Percentiles rank a stretch among this genome's conserved stretches.
phyloP scores from a whole-genome alignment of 495 filamentous ascomycete genomes.

The Lepidopterella palustris region DNA sequence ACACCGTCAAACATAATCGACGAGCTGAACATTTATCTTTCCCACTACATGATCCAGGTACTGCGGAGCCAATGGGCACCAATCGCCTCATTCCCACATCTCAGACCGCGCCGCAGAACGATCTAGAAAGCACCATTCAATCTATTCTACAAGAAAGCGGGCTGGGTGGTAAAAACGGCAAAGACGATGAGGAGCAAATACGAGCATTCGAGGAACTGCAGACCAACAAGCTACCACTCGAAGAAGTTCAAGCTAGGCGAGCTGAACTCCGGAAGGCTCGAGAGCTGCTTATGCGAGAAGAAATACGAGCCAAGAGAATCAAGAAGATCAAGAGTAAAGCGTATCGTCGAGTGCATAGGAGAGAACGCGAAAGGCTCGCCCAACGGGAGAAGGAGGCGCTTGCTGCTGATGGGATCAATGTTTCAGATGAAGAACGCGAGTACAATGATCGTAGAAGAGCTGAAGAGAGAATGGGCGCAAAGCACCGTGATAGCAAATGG shows the following conservation, averaged over 20 bases:
- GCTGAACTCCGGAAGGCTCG: slow-evolving; percentile 71
- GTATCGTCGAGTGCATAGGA: slow-evolving; percentile 85
- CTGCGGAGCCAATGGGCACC: slow-evolving; percentile 41
- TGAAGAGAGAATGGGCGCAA: slow-evolving; percentile 79
- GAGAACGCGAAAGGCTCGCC: slow-evolving; percentile 67
- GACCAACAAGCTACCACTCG: slow-evolving; percentile 56
- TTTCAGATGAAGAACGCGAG: slow-evolving; percentile 73
- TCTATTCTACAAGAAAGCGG: slow-evolving; percentile 85
- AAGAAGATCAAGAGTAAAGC: slow-evolving; percentile 98
- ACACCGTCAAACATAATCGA: slow-evolving; percentile 90
- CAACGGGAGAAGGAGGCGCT: slow-evolving; percentile 65
- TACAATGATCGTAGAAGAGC: slow-evolving; percentile 72
- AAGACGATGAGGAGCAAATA: slow-evolving; percentile 57
- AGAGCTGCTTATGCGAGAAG: slow-evolving; percentile 86
- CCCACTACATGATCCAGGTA: slow-evolving; percentile 68
- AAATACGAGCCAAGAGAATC: slow-evolving; percentile 79
- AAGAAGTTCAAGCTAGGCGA: slow-evolving; percentile 66
- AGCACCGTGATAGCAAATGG: slow-evolving; percentile 90
- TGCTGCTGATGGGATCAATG: slow-evolving; percentile 57
- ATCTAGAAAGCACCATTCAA: slow-evolving; percentile 77
- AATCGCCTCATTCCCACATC: slow-evolving; percentile 51
- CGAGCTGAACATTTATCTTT: slow-evolving; percentile 90
- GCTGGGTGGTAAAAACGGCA: slow-evolving; percentile 51
- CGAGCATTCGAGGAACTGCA: slow-evolving; percentile 65
- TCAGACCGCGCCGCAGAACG: slow-evolving; percentile 57